Evolutionary conservation across 1,139 yeast species (phyloP), one percentile per base, ranked within the genome.

Genomic region (Yamadazyma dushanensis): DNA sequence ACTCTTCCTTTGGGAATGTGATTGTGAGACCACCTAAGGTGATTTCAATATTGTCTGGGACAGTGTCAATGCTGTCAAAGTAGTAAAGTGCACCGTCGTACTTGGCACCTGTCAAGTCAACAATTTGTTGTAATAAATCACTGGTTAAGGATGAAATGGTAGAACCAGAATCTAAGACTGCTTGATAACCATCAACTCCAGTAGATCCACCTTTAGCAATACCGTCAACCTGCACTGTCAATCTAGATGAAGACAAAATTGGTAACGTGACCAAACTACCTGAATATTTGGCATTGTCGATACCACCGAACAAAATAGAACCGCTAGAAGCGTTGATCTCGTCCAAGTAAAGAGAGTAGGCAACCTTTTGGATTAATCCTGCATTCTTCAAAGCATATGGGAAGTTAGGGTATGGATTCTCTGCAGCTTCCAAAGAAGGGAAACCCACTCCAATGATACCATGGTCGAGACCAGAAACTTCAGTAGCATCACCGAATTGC

Each of bases 381-480:
- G 50, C 51, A 3, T 47, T 36, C 33, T 55, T 51, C 44, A 62
- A 46, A 18, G 53, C 49, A 20, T 44, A 38, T 6, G 69, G 69
- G 19, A 60, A 39, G 34, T 60, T 59, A 34, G 41, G 34, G 35
- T 59, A 58, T 13, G 57, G 45, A 3, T 17, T 8, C 2, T 13
- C 4, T 15, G 44, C 24, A 14, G 35, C 34, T 26, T 38, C 39
- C 10, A 25, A 16, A 2, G 4, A 17, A 8, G 19, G 13, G n/a
- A 16, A 23, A 1, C 83, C 83, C 39, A 79, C 66, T 11, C 83
- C 84, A 26, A 78, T 55, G 22, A 77, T 71, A 19, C 80, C 80
- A 20, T 19, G 26, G 2, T 13, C 7, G 14, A 37, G n/a, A 11
- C 17, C 27, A 2, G 13, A 8, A 14, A 29, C 31, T 2, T 2